A percentile compares a stretch with the other conserved stretches of the same genome.
These are phyloP conservation scores for Hordeum marinum DNA, from an alignment of 176 grass and related monocot species.

Conservation along the genomic window DNA sequence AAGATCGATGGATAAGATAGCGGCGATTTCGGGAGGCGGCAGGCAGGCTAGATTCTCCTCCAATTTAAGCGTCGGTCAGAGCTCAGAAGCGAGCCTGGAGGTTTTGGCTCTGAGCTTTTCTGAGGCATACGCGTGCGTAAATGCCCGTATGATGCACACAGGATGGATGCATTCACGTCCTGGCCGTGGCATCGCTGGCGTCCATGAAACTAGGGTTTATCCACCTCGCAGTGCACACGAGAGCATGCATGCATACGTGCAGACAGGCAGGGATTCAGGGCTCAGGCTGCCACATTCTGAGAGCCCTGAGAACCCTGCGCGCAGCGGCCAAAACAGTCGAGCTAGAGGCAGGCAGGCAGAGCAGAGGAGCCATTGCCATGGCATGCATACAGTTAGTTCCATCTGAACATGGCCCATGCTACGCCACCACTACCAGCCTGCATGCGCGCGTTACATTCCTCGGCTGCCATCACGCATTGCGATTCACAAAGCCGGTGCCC, in stretches of 20 bases:
- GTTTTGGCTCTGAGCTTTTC: too few species aligned
- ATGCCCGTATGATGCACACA: too few species aligned
- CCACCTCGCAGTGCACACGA: background rate
- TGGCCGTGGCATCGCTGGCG: constrained; percentile 13
- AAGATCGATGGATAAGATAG: too few species aligned
- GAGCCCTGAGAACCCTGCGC: background rate
- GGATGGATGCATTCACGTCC: too few species aligned
- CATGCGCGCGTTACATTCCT: background rate
- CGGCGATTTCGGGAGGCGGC: background rate
- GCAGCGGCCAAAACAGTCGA: background rate
- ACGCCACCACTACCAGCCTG: too few species aligned
- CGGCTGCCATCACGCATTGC: background rate
- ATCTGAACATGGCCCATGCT: background rate
- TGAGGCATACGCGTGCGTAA: too few species aligned
- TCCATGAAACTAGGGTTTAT: background rate
- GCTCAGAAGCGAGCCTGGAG: too few species aligned
- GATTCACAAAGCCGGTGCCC: too few species aligned
- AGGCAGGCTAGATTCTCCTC: background rate
- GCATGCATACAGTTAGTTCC: background rate
- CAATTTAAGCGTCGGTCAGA: too few species aligned
- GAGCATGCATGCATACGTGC: background rate
- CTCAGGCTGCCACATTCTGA: constrained; percentile 11
- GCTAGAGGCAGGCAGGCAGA: background rate
- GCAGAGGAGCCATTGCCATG: background rate
- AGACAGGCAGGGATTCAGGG: too few species aligned